Conservation (phyloP, 108 stramenopile genomes). For the Stephanodiscus minutulus region DNA sequence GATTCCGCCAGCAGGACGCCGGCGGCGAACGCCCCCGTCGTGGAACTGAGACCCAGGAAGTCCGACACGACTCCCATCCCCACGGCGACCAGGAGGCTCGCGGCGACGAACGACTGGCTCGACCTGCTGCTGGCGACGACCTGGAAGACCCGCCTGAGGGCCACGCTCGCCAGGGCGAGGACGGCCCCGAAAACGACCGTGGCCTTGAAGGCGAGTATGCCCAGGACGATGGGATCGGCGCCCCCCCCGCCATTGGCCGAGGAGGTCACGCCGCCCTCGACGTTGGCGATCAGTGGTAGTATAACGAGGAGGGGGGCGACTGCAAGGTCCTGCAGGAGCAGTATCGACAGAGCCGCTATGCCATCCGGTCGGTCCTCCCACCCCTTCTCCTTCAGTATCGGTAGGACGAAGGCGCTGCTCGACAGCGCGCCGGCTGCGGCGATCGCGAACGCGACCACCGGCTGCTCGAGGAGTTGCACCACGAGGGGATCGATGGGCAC, state of each 20-base stretch:
- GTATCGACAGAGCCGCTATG: constrained; percentile 64
- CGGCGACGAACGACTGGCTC: constrained; percentile 77
- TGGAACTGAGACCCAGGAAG: constrained; percentile 59
- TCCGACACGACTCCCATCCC: constrained; percentile 77
- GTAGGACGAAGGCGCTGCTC: constrained; percentile 68
- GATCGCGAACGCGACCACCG: constrained; percentile 70
- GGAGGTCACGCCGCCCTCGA: constrained; percentile 45
- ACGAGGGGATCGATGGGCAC: constrained; percentile 64
- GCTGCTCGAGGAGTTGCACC: constrained; percentile 60
- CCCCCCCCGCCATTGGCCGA: constrained; percentile 35
- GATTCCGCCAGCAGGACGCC: constrained; percentile 74
- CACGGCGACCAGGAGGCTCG: constrained; percentile 68
- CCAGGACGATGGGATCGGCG: constrained; percentile 49
- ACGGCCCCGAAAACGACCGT: constrained; percentile 75
- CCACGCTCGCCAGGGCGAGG: constrained; percentile 51
- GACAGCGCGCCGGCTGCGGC: constrained; percentile 68
- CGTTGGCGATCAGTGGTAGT: constrained; percentile 61
- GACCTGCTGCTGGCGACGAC: constrained; percentile 69
- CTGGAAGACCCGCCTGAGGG: constrained; percentile 66
- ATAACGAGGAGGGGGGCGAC: constrained; percentile 76
- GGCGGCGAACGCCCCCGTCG: constrained; percentile 82
- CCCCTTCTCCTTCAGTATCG: constrained; percentile 67
- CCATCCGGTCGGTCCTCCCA: constrained; percentile 68
- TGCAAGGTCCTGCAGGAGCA: constrained; percentile 75
- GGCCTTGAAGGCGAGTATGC: constrained; percentile 67